phyloP scores from a whole-genome alignment of 352 stramenopile species.

The Aphanomyces cochlioides region DNA sequence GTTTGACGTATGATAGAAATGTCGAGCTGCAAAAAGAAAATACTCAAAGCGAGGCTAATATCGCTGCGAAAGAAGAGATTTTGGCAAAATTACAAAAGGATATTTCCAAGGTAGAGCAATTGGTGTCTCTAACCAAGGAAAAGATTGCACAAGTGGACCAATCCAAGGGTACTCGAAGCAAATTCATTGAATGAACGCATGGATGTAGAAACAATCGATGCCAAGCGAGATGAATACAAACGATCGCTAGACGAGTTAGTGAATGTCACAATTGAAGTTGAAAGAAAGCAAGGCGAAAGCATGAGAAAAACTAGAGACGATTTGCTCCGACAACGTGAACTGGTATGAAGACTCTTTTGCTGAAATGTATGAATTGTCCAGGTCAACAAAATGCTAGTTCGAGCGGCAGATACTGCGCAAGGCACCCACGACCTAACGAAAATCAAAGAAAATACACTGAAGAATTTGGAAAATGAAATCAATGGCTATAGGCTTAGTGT shows the following conservation, averaged over 20 bases:
- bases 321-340: constrained; percentile 68
- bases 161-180: constrained; percentile 36
- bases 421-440: constrained; percentile 87
- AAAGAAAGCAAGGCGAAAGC: constrained; percentile 67
- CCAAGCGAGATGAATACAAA: constrained; percentile 62
- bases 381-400: constrained; percentile 85
- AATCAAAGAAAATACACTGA: constrained; percentile 88
- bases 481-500: constrained; percentile 76
- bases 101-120: constrained; percentile 65
- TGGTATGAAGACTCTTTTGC: constrained; percentile 26
- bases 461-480: constrained; percentile 89
- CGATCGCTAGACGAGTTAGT: constrained; percentile 59
- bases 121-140: constrained; percentile 65
- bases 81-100: constrained; percentile 37
- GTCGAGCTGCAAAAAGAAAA: constrained; percentile 78
- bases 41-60: constrained; percentile 55
- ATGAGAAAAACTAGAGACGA: constrained; percentile 78
- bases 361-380: background rate
- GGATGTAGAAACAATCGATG: constrained; percentile 55
- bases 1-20: constrained; percentile 36
- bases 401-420: constrained; percentile 73
- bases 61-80: constrained; percentile 47
- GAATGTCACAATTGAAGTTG: constrained; percentile 56
- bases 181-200: constrained; percentile 34
- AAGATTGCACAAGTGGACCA: constrained; percentile 67